Base-by-base conservation (phyloP, 768 basidiomycete genomes). In the Tylopilus vinaceipallidus region DNA sequence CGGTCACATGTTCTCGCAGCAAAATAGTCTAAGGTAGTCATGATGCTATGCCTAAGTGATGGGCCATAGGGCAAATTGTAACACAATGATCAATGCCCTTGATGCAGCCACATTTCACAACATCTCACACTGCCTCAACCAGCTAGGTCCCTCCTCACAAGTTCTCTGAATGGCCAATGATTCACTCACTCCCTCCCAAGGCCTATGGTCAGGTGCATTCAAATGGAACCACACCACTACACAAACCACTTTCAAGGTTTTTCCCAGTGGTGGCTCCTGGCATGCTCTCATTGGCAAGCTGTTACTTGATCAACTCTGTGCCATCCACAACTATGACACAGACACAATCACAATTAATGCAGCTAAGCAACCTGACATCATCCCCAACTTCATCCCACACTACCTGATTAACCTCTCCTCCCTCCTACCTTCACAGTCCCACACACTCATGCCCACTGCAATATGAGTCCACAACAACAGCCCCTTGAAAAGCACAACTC, bases 41-140 rank as follows among this genome's bases (percentile, higher is more conserved):
- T n/a, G n/a, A n/a, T n/a, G n/a, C n/a, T n/a, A n/a, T n/a, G n/a
- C n/a, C n/a, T n/a, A n/a, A n/a, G n/a, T n/a, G n/a, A n/a, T n/a
- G n/a, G n/a, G n/a, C n/a, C n/a, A n/a, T n/a, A n/a, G n/a, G n/a
- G n/a, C n/a, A n/a, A n/a, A n/a, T n/a, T n/a, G n/a, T n/a, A n/a
- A n/a, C n/a, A n/a, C n/a, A n/a, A 47, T 47, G 45, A 47, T 47
- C 29, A 47, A 47, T 17, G 29, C 37, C 1, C 12, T 47, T 5
- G 45, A 47, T 2, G 8, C 46, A 3, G 13, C 12, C 14, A 8
- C 29, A 6, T 47, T n/a, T 16, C 17, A 39, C 6, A 2, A 16
- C 23, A 39, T 24, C 5, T 10, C 37, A 12, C 0, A 6, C 6
- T 6, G 29, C 1, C 37, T 47, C 2, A 3, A 8, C 5, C 27